Base-by-base conservation (phyloP, 1,284 basidiomycete genomes). In the Ganoderma multipileum region DNA sequence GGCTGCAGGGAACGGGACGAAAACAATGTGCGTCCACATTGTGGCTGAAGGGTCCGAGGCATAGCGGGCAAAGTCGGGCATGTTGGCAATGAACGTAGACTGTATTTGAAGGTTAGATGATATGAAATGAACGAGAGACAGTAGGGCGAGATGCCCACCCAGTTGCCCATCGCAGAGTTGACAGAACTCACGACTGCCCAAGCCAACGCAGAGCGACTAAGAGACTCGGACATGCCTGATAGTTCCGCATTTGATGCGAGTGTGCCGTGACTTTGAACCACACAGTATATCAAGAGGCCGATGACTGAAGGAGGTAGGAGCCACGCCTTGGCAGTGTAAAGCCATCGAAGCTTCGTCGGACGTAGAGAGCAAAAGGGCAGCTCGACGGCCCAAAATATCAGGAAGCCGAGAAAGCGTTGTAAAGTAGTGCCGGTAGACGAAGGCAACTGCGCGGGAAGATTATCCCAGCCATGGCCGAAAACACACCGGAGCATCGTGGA, bases 281-380 rank as follows among this genome's bases (percentile, higher is more conserved):
- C 58, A 65, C 76, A 77, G 81, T 82, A 85, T 58, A 81, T 81
- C 68, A 85, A 77, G 64, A 84, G 83, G 14, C 80, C 82, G 20
- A 85, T 41, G 1, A 81, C 81, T 26, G 81, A 80, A 16, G 82
- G 77, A 0, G 83, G 84, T 7, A 84, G 81, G 2, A 78, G 71
- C 70, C 73, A 73, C 14, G 82, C 81, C 72, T 86, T 86, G 75
- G 80, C 76, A 57, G 80, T 78, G 78, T 86, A 87, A 2, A 86
- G 75, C 78, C 79, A 83, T 44, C 80, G 78, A 57, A 86, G 79
- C 68, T 80, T 80, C 61, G 81, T 82, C 14, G 84, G 83, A 66
- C 83, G 83, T 52, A 86, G 77, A 61, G 85, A 81, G 68, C 82
- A 78, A 76, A 86, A 83, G 2, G 85, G 85, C 38, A 80, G 75